phyloP scores from a whole-genome alignment of 345 rosid species.

The Excoecaria agallocha region DNA sequence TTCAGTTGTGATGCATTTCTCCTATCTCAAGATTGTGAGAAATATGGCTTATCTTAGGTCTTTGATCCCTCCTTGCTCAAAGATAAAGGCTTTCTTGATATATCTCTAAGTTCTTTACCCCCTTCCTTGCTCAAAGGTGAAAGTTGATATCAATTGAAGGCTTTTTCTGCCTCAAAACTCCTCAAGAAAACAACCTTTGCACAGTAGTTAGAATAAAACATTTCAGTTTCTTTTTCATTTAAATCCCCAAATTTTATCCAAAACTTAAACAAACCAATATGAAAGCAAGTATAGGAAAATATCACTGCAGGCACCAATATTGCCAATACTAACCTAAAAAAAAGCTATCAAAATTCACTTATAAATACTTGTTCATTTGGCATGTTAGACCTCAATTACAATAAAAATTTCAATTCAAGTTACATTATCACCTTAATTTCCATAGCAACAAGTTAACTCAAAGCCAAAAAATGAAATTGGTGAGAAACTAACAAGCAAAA shows the following conservation, averaged over 20 bases:
- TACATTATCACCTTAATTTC: neutral
- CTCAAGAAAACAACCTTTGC: slow-evolving; percentile 52
- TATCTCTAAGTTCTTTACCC: slow-evolving; percentile 22
- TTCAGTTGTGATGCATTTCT: slow-evolving; percentile 27
- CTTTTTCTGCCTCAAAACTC: slow-evolving; percentile 58
- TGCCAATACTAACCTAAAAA: neutral
- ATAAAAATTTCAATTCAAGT: too few species aligned
- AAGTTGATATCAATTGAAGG: slow-evolving; percentile 49
- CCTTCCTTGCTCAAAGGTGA: slow-evolving; percentile 41
- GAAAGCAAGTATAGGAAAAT: too few species aligned
- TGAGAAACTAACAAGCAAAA: neutral
- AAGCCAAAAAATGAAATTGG: neutral
- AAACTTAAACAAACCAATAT: too few species aligned
- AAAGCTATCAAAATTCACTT: neutral
- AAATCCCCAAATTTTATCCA: too few species aligned
- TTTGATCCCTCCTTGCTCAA: slow-evolving; percentile 16
- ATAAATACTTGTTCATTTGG: neutral
- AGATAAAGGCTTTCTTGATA: slow-evolving; percentile 19
- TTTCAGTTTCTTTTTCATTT: too few species aligned
- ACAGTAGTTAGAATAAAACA: slow-evolving; percentile 33
- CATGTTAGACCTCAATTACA: neutral
- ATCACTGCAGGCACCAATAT: neutral
- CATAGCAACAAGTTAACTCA: neutral
- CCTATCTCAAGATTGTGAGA: slow-evolving; percentile 13
- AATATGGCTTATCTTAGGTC: slow-evolving; percentile 17